Base-by-base conservation (phyloP, 2,329 filamentous ascomycete species). In the Fusarium paranaense region DNA sequence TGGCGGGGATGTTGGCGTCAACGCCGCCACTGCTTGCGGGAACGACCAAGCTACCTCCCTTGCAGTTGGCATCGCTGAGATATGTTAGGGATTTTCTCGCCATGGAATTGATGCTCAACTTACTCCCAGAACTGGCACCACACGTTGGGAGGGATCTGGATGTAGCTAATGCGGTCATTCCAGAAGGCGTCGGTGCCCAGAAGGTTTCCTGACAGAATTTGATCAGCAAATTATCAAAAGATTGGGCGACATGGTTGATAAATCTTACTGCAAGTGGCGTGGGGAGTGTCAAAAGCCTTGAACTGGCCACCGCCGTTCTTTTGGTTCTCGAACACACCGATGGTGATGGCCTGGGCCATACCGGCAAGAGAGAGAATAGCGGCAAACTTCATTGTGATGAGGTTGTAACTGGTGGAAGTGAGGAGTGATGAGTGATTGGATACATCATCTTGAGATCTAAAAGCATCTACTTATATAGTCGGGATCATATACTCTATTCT, bases 101-200 rank as follows among this genome's bases (percentile, higher is more conserved):
- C 0, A 14, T 5, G 2, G 11, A 8, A 20, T 9, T 5, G 2
- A 14, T 54, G 4, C 2, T 3, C 4, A 6, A 20, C 60, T 64
- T 54, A 64, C 65, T 67, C 65, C 65, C 65, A 67, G 60, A 67
- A 67, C 13, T 67, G 60, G 27, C 60, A 67, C 38, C 5, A 20
- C 2, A 60, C 65, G 5, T 67, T 64, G 6, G 65, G 65, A 22
- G 60, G 60, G 1, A 67, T 67, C 22, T 67, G 60, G 6, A 67
- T 18, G 25, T 63, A 64, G 52, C 65, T 67, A 14, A 67, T 64
- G 27, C 22, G 25, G 32, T 67, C 65, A 32, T 67, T 67, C 65
- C 65, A 67, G 25, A 33, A 64, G 20, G 65, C 65, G 22, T 67
- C 52, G 27, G 18, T 13, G 18, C 65, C 60, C 18, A 38, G 18